Conservation (phyloP, 1,284 basidiomycete species). For the Cutaneotrichosporon sp. region DNA sequence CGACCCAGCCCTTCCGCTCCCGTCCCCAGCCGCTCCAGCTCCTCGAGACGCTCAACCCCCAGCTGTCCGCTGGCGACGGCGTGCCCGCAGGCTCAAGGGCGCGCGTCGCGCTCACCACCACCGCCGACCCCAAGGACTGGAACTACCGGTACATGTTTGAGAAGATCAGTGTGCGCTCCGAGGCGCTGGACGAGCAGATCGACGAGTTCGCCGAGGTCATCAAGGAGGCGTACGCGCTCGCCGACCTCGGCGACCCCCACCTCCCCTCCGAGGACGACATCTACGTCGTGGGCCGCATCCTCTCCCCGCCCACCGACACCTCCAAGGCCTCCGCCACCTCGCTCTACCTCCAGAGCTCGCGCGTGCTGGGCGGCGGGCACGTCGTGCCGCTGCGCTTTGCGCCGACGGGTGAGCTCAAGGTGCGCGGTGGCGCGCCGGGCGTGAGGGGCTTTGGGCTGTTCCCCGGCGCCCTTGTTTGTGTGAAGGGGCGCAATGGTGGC, state of each 20-base stretch:
- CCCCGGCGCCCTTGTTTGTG: constrained; percentile 81
- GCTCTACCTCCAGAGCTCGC: constrained; percentile 76
- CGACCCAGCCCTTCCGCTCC: constrained; percentile 39
- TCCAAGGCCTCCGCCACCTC: constrained; percentile 71
- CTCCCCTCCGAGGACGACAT: constrained; percentile 73
- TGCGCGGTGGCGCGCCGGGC: constrained; percentile 66
- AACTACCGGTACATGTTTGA: constrained; percentile 87
- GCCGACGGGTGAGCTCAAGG: constrained; percentile 58
- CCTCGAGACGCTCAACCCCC: constrained; percentile 52
- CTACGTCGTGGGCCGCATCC: constrained; percentile 77
- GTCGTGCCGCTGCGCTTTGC: constrained; percentile 73
- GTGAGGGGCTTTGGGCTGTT: constrained; percentile 76
- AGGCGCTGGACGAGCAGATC: constrained; percentile 78
- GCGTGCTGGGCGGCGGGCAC: constrained; percentile 71
- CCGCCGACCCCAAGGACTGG: constrained; percentile 38
- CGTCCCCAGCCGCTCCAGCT: constrained; percentile 43
- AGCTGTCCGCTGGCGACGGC: constrained; percentile 33
- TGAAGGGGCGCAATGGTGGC: constrained; percentile 90
- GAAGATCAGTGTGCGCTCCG: constrained; percentile 75
- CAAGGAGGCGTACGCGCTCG: constrained; percentile 67
- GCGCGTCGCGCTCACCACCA: constrained; percentile 35
- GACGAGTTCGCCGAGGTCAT: constrained; percentile 77
- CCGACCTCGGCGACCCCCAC: constrained; percentile 74
- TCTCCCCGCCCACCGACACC: constrained; percentile 64
- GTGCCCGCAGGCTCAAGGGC: constrained; percentile 23